Evolutionary conservation across 176 grass and related monocot genomes (phyloP).

Genomic region (Saccharum officinarum): DNA sequence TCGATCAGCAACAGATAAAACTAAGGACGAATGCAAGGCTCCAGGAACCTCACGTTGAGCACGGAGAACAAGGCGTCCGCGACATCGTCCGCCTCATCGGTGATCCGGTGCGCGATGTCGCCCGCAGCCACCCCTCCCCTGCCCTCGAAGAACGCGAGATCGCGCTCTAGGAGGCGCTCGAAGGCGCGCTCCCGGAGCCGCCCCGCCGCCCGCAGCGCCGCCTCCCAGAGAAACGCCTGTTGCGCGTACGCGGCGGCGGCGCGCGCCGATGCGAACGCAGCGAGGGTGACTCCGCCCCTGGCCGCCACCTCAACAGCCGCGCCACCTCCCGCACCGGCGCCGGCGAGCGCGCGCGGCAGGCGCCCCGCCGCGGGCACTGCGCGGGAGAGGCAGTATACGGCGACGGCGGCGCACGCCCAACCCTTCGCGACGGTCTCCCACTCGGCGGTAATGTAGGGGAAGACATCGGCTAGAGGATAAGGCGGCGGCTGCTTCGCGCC

Average conservation of each 20-base stretch:
- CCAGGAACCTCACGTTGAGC: constrained; percentile 58
- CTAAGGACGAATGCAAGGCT: background rate
- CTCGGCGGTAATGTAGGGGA: constrained; percentile 53
- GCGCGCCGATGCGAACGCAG: constrained; percentile 36
- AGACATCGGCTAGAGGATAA: constrained; percentile 28
- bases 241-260: constrained; percentile 56
- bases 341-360: constrained; percentile 44
- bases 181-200: constrained; percentile 60
- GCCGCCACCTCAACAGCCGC: constrained; percentile 5
- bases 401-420: constrained; percentile 60
- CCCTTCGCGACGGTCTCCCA: constrained; percentile 62
- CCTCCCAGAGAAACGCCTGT: constrained; percentile 72
- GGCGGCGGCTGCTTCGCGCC: background rate
- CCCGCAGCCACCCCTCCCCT: constrained; percentile 46
- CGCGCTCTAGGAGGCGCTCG: constrained; percentile 56
- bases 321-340: background rate
- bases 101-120: constrained; percentile 67
- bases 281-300: constrained; percentile 36
- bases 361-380: constrained; percentile 60
- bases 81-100: constrained; percentile 66
- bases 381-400: constrained; percentile 64
- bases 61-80: constrained; percentile 66
- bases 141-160: constrained; percentile 75
- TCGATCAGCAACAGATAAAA: background rate
- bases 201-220: constrained; percentile 45